Evolutionary conservation across 257 asterid species (phyloP), one percentile per base, ranked within the genome.

Genomic region (Pogostemon cablin): DNA sequence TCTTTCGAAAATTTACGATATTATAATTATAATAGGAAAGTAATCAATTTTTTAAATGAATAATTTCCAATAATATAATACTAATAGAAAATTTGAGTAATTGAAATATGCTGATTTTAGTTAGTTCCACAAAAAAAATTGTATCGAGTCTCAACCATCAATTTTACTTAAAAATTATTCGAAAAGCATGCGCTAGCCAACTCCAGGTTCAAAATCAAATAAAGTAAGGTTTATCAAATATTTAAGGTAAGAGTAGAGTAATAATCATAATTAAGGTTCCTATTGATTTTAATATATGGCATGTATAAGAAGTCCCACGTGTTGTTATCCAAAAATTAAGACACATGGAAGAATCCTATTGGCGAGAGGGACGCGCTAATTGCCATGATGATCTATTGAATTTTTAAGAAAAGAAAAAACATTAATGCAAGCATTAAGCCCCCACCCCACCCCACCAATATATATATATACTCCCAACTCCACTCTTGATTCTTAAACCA

Each of bases 351-450:
- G 11, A 56, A 42, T 65, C 39, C 49, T 40, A 88, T 80, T 84
- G 43, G 81, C 67, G 49, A 60, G 62, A 69, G 3, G 83, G 85
- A 80, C 80, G 88, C 89, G 72, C 79, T 76, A 74, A 82, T 80
- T 75, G 88, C 58, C 81, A 88, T 86, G 86, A 81, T 86, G 84
- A 75, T 71, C 17, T 38, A 9, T 72, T 78, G 59, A 75, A 77
- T 66, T 62, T 72, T 79, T 73, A 63, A 40, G 63, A 11, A 68
- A 50, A 67, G 65, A 68, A 75, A 38, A 44, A 52, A 20, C 64
- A 12, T 9, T 8, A 68, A 35, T 10, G 57, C 9, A 48, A 62
- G 53, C 50, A 70, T 53, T 17, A 77, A 77, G 74, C 71, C 73
- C 85, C 78, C 84, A 70, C 83, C 37, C 72, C 32, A 25, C 32